Percentiles rank a stretch among this genome's conserved stretches.
phyloP scores from a whole-genome alignment of 192 early-diverging fungal species.

The Backusella luteola region DNA sequence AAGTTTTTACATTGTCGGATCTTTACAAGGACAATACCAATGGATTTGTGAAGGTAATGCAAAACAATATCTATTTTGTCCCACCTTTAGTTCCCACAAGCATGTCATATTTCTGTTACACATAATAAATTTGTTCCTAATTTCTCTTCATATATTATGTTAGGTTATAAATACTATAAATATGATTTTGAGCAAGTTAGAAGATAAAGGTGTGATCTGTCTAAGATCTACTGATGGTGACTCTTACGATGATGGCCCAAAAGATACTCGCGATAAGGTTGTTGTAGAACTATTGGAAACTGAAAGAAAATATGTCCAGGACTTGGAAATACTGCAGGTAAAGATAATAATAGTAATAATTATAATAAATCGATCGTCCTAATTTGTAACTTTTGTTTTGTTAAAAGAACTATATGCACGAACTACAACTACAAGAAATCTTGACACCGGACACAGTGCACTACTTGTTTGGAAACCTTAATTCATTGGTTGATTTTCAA shows the following conservation, averaged over 20 bases:
- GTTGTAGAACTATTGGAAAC: conserved; percentile 91
- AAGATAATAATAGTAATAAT: background rate
- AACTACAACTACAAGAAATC: conserved; percentile 67
- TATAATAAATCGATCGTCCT: background rate
- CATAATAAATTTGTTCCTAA: conserved; percentile 12
- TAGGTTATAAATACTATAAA: conserved; percentile 84
- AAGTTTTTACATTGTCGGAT: conserved; percentile 82
- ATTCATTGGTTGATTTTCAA: conserved; percentile 94
- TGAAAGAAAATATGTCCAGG: conserved; percentile 88
- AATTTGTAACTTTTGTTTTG: background rate
- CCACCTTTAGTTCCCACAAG: background rate
- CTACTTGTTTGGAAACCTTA: conserved; percentile 90
- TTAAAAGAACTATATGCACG: conserved; percentile 64
- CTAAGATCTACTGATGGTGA: conserved; percentile 33
- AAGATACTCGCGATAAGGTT: conserved; percentile 85
- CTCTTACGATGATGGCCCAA: conserved; percentile 58
- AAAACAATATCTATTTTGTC: background rate
- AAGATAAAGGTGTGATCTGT: conserved; percentile 58
- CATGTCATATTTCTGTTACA: conserved; percentile 1
- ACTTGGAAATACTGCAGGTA: conserved; percentile 80
- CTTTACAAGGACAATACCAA: conserved; percentile 94
- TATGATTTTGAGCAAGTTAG: conserved; percentile 73
- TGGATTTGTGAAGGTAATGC: conserved; percentile 87
- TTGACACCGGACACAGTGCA: conserved; percentile 77
- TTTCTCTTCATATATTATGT: conserved; percentile 21